Evolutionary conservation across 2,329 filamentous ascomycete species (phyloP), one percentile per base, ranked within the genome.

Genomic region (Gremmenia infestans): DNA sequence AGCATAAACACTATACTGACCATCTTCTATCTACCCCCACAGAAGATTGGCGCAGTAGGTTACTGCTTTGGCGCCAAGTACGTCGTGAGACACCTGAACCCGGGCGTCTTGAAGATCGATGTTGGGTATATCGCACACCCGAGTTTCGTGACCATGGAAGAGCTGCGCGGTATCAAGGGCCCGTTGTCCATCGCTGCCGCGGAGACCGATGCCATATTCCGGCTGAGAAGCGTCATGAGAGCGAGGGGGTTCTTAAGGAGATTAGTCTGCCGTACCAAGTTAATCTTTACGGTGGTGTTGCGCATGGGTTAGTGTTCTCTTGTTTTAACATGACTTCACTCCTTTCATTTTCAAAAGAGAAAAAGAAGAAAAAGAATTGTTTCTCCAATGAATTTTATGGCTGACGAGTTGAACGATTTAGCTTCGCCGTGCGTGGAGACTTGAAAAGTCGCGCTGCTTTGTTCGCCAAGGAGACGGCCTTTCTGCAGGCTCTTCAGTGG

Each of bases 41-140:
- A 45, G 36, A 79, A 76, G 57, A 69, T 90, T 22, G 86, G 80
- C 1, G 80, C 76, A 5, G 79, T 83, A 0, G 87, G 87, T 0
- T 89, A 89, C 72, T 90, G 87, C 72, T 87, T 89, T 60, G 87
- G 87, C 25, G 86, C 78, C 54, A 87, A 87, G 81, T 90, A 87
- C 70, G 81, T 88, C 47, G 78, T 80, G 52, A 83, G 90, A 48
- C 86, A 85, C 76, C 79, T 83, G 62, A 72, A 76, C 78, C 76
- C 78, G 54, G 81, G 81, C 58, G 25, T 28, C 25, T 28, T 28
- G 6, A 68, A 72, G 61, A 77, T 91, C 61, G 78, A 88, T 51
- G 87, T 79, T 50, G 88, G 86, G 25, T 92, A 79, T 72, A 72
- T 81, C 15, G 89, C 88, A 0, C 89, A 92, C 71, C 89, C 89